Evolutionary conservation across 75 land plant species (phyloP).

Genomic region (Chamaecyparis obtusa): DNA sequence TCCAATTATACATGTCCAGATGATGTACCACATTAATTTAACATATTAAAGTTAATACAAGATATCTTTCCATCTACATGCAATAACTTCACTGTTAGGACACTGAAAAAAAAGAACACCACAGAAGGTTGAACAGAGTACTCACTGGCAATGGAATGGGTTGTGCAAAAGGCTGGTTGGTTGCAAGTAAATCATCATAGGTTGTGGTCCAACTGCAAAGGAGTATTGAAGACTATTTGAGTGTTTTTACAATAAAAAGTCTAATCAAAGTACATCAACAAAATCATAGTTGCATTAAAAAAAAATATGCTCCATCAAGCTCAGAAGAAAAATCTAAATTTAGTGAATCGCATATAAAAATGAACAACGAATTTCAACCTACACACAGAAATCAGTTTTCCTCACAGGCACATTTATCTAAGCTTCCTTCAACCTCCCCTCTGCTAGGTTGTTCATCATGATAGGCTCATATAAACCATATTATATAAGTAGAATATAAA

Average conservation of each 20-base stretch:
- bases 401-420: neutral
- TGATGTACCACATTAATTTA: neutral
- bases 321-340: neutral
- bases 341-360: too few species aligned
- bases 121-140: neutral
- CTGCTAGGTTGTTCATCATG: too few species aligned
- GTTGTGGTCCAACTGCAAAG: slow-evolving; percentile 74
- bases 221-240: neutral
- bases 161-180: slow-evolving; percentile 64
- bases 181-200: slow-evolving; percentile 82
- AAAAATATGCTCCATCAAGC: neutral
- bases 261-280: neutral
- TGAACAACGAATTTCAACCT: neutral
- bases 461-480: too few species aligned
- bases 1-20: slow-evolving; percentile 6
- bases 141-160: slow-evolving; percentile 81
- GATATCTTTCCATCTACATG: neutral
- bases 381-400: neutral
- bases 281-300: neutral
- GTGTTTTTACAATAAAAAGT: too few species aligned
- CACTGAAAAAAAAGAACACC: neutral
- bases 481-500: too few species aligned
- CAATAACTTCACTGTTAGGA: neutral
- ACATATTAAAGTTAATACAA: neutral
- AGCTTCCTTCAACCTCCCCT: neutral